Percentiles rank a stretch among this genome's conserved stretches.
phyloP scores from a whole-genome alignment of 2,329 filamentous ascomycete genomes.

The Trichoderma hamatum region DNA sequence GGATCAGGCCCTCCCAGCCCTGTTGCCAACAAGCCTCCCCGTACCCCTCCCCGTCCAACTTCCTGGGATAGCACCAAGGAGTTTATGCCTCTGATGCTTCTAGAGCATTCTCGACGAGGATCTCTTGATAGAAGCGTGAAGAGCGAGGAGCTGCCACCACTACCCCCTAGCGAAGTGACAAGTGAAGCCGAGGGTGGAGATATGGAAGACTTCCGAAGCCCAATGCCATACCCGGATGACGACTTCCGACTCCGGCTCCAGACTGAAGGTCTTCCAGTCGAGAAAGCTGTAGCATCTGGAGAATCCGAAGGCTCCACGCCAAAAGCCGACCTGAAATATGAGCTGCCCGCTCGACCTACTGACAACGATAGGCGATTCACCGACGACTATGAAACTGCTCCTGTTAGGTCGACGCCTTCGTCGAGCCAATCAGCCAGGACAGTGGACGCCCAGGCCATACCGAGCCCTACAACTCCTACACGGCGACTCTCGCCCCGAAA shows the following conservation, averaged over 20 bases:
- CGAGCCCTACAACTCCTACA: conserved; percentile 35
- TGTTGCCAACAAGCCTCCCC: conserved; percentile 40
- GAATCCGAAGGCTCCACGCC: conserved; percentile 71
- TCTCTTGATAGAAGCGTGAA: conserved; percentile 39
- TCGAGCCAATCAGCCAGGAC: conserved; percentile 37
- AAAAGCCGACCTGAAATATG: conserved; percentile 54
- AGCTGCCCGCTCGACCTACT: conserved; percentile 34
- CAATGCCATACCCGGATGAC: neutral
- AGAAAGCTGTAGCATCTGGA: conserved; percentile 50
- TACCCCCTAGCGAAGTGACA: conserved; percentile 50
- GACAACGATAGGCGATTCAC: conserved; percentile 8
- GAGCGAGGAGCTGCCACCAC: conserved; percentile 50
- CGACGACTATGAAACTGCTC: conserved; percentile 40
- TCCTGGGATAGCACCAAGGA: conserved; percentile 69
- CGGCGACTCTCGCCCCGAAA: conserved; percentile 31
- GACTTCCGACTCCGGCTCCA: conserved; percentile 44
- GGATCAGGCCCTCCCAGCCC: conserved; percentile 51
- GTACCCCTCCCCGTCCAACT: conserved; percentile 51
- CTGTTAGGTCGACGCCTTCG: conserved; percentile 46
- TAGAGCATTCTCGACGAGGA: conserved; percentile 62
- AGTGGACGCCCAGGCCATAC: conserved; percentile 31
- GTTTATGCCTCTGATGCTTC: conserved; percentile 79
- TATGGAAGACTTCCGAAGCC: conserved; percentile 33
- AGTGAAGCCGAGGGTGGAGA: conserved; percentile 28
- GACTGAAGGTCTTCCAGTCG: conserved; percentile 40